These are phyloP conservation scores for Metarhizium guizhouense DNA, from an alignment of 2,329 filamentous ascomycete species.

Conservation along the genomic window DNA sequence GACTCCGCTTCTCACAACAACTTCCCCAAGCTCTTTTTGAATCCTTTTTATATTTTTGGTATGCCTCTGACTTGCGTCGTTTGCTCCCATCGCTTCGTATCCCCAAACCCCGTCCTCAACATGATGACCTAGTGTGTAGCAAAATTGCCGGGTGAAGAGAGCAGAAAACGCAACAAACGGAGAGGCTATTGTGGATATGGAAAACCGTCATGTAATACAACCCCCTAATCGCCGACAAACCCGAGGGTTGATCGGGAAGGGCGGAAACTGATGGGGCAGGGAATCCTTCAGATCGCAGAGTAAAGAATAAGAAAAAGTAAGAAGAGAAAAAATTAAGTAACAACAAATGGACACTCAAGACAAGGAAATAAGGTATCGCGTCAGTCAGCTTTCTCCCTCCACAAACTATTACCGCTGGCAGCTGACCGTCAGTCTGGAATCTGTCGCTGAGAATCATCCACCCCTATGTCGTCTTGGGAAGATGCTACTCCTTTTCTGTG, in stretches of 20 bases:
- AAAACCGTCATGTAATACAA: conserved; percentile 28
- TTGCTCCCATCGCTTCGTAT: background rate
- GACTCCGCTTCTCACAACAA: conserved; percentile 8
- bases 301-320: conserved; percentile 8
- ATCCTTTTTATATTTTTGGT: conserved; percentile 3
- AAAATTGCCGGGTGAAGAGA: conserved; percentile 9
- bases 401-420: conserved; percentile 15
- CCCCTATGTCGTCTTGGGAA: background rate
- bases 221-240: conserved; percentile 22
- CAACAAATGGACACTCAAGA: conserved; percentile 11
- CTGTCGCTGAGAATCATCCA: conserved; percentile 8
- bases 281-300: conserved; percentile 19
- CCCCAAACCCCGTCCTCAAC: background rate
- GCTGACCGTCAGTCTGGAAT: conserved; percentile 13
- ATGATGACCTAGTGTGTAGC: background rate
- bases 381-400: conserved; percentile 18
- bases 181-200: conserved; percentile 19
- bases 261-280: conserved; percentile 24
- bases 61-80: background rate
- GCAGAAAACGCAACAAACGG: conserved; percentile 13
- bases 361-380: conserved; percentile 25
- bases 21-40: conserved; percentile 8
- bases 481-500: background rate
- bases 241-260: conserved; percentile 18
- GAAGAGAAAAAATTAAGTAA: conserved; percentile 8